phyloP scores from a whole-genome alignment of 2,329 filamentous ascomycete genomes.

The Monosporascus ibericus region DNA sequence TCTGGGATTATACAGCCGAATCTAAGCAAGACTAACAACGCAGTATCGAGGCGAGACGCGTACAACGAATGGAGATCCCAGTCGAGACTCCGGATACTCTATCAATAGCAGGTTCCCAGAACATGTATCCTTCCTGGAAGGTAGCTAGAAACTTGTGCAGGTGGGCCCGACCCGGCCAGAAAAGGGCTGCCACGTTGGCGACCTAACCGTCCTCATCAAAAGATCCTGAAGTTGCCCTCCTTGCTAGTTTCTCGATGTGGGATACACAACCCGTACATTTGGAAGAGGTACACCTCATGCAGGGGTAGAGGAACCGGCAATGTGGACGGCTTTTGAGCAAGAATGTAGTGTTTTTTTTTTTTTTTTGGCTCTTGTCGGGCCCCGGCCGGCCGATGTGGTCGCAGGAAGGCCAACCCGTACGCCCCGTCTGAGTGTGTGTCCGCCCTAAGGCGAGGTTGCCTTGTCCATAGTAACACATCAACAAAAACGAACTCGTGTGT shows the following conservation, averaged over 20 bases:
- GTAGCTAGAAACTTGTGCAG: conserved; percentile 20
- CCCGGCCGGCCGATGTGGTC: conserved; percentile 2
- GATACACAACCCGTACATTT: neutral
- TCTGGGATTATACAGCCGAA: too few relatives aligned
- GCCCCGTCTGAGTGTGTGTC: too few relatives aligned
- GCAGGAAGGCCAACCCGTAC: conserved; percentile 1
- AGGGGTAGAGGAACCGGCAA: neutral
- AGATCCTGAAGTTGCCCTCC: conserved; percentile 20
- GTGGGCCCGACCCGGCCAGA: conserved; percentile 25
- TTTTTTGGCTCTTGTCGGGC: conserved; percentile 16
- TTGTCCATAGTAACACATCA: neutral
- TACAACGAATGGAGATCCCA: too few relatives aligned
- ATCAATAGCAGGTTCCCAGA: conserved; percentile 1
- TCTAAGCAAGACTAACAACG: too few relatives aligned
- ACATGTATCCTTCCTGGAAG: conserved; percentile 12
- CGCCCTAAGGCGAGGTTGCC: neutral
- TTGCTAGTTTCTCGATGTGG: conserved; percentile 17
- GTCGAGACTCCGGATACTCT: too few relatives aligned
- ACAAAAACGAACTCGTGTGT: conserved; percentile 9
- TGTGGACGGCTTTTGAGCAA: conserved; percentile 7
- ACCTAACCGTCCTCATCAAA: conserved; percentile 19
- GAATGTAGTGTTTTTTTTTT: conserved; percentile 1
- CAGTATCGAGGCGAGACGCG: too few relatives aligned
- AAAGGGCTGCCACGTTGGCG: conserved; percentile 25
- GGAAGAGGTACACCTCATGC: neutral